Conservation (phyloP, 345 rosid genomes). For the Rhodamnia rubescens region DNA sequence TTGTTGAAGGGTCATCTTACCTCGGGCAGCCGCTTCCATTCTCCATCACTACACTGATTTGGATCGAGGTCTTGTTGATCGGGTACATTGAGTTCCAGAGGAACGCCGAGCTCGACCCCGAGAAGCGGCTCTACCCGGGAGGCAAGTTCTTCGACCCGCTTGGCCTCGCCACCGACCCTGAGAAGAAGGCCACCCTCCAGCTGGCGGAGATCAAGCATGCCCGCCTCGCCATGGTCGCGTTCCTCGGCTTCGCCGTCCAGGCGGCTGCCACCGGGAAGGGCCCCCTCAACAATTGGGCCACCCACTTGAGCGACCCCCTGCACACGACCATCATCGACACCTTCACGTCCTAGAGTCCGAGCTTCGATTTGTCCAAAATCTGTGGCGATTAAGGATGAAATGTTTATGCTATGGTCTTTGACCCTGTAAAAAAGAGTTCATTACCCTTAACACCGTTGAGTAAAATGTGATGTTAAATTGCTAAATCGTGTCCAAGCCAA, state of each 20-base stretch:
- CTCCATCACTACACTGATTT: conserved; percentile 73
- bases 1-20: conserved; percentile 86
- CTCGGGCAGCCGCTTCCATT: conserved; percentile 86
- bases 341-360: conserved; percentile 32
- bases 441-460: neutral
- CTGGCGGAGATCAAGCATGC: conserved; percentile 99
- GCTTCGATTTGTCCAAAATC: neutral
- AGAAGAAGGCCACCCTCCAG: conserved; percentile 75
- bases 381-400: neutral
- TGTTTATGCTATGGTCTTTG: neutral
- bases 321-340: conserved; percentile 93
- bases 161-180: conserved; percentile 83
- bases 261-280: conserved; percentile 88
- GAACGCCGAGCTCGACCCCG: conserved; percentile 83
- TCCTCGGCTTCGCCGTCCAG: conserved; percentile 87
- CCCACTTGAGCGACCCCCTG: conserved; percentile 97
- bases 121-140: conserved; percentile 86
- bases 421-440: neutral
- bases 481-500: neutral
- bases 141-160: conserved; percentile 85
- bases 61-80: conserved; percentile 74
- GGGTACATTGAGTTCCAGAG: conserved; percentile 95
- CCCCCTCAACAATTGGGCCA: conserved; percentile 98
- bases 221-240: conserved; percentile 89
- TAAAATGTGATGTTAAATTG: neutral